phyloP scores from a whole-genome alignment of 352 stramenopile genomes.

The Blastocystis sp. region DNA sequence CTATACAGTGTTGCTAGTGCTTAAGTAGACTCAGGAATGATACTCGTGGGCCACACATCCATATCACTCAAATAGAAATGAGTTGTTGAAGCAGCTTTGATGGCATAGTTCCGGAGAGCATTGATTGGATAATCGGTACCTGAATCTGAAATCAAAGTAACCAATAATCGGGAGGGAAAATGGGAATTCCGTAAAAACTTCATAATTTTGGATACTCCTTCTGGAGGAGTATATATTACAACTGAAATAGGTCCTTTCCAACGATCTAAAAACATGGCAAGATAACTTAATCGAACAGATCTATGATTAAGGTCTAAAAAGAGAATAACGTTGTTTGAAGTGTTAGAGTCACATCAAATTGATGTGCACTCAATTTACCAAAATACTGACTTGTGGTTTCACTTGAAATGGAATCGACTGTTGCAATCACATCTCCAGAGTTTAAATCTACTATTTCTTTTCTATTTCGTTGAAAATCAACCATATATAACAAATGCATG shows the following conservation, averaged over 20 bases:
- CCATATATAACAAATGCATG: too few species aligned
- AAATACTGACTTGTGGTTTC: slow-evolving; percentile 1
- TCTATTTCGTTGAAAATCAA: too few species aligned
- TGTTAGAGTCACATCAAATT: slow-evolving; percentile 15
- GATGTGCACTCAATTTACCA: not conserved
- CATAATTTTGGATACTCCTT: not conserved
- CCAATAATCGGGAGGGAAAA: slow-evolving; percentile 15
- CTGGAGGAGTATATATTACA: not conserved
- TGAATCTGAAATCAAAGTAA: not conserved
- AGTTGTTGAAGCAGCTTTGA: not conserved
- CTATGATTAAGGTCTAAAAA: not conserved
- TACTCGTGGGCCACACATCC: slow-evolving; percentile 49
- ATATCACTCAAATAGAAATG: slow-evolving; percentile 60
- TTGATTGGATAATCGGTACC: slow-evolving; percentile 48
- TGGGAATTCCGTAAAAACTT: not conserved
- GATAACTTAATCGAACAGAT: slow-evolving; percentile 27
- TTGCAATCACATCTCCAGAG: too few species aligned
- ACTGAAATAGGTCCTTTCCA: slow-evolving; percentile 42
- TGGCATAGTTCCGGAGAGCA: slow-evolving; percentile 33
- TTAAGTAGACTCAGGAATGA: not conserved
- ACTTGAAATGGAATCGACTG: not conserved
- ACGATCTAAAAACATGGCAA: slow-evolving; percentile 12
- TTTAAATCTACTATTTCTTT: too few species aligned
- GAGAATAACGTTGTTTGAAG: slow-evolving; percentile 30
- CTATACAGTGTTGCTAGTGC: not conserved